Evolutionary conservation across 2,329 filamentous ascomycete species (phyloP).

Genomic region (Ophiocordyceps sinensis): DNA sequence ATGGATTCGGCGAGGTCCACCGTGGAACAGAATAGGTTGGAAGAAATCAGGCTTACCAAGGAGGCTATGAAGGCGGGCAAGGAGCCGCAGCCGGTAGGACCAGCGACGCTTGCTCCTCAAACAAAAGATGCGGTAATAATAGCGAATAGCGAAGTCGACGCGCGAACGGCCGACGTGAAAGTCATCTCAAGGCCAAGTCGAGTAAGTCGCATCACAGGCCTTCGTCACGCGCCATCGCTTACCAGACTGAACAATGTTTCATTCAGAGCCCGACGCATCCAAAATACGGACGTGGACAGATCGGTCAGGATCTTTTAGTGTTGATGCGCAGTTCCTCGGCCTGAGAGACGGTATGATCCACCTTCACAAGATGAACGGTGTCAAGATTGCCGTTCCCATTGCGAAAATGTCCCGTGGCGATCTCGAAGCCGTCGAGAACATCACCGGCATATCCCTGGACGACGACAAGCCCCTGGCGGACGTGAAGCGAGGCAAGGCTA

Average conservation of each 20-base stretch:
- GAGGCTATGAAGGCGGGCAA: slow-evolving; percentile 56
- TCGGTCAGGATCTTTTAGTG: slow-evolving; percentile 87
- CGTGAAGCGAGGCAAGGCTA: slow-evolving; percentile 44
- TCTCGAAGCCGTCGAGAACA: slow-evolving; percentile 82
- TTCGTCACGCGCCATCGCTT: background rate
- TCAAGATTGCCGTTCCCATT: slow-evolving; percentile 94
- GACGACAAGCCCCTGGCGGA: slow-evolving; percentile 90
- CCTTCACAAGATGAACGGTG: slow-evolving; percentile 91
- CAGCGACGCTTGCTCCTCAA: slow-evolving; percentile 59
- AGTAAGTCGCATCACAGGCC: slow-evolving; percentile 38
- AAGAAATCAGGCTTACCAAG: slow-evolving; percentile 73
- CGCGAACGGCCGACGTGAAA: slow-evolving; percentile 48
- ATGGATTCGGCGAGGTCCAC: slow-evolving; percentile 42
- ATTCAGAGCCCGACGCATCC: slow-evolving; percentile 60
- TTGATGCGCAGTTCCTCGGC: slow-evolving; percentile 91
- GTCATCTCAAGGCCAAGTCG: slow-evolving; percentile 46
- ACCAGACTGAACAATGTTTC: background rate
- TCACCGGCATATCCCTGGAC: slow-evolving; percentile 78
- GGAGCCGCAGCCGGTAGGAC: slow-evolving; percentile 53
- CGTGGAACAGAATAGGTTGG: slow-evolving; percentile 62
- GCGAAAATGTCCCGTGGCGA: slow-evolving; percentile 93
- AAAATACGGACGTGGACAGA: slow-evolving; percentile 93
- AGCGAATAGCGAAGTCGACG: slow-evolving; percentile 51
- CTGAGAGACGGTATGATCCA: slow-evolving; percentile 95
- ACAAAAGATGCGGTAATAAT: slow-evolving; percentile 52